phyloP scores from a whole-genome alignment of 2,329 filamentous ascomycete genomes.

The Alternaria alternata region DNA sequence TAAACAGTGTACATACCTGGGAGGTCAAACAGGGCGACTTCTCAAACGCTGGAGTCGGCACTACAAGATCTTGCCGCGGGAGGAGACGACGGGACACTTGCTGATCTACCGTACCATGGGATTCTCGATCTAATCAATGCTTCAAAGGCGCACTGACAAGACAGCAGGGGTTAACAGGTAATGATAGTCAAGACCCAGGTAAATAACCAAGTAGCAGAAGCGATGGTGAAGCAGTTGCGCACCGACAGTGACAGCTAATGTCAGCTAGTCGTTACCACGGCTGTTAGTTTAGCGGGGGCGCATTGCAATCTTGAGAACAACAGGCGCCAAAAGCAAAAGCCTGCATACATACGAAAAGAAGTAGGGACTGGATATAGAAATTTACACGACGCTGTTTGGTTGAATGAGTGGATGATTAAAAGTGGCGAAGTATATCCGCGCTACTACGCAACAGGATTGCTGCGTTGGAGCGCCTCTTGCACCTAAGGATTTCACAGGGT shows the following conservation, averaged over 20 bases:
- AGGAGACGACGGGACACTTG: conserved; percentile 43
- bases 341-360: conserved; percentile 39
- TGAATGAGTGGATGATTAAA: conserved; percentile 49
- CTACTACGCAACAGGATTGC: conserved; percentile 41
- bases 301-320: conserved; percentile 38
- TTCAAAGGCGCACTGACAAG: conserved; percentile 39
- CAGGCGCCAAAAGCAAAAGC: conserved; percentile 44
- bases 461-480: conserved; percentile 36
- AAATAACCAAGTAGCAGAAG: conserved; percentile 24
- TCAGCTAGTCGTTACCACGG: conserved; percentile 36
- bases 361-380: conserved; percentile 43
- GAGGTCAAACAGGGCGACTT: conserved; percentile 37
- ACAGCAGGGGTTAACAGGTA: conserved; percentile 38
- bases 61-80: conserved; percentile 42
- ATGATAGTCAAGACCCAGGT: conserved; percentile 31
- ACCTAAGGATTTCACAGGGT: conserved; percentile 44
- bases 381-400: conserved; percentile 45
- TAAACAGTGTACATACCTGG: conserved; percentile 41
- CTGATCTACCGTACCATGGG: conserved; percentile 46
- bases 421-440: conserved; percentile 48
- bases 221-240: conserved; percentile 36
- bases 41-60: conserved; percentile 49
- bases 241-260: conserved; percentile 34
- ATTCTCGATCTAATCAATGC: conserved; percentile 39
- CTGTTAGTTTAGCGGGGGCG: conserved; percentile 27